Evolutionary conservation across 257 asterid species (phyloP).

Genomic region (Nicotiana otophora): DNA sequence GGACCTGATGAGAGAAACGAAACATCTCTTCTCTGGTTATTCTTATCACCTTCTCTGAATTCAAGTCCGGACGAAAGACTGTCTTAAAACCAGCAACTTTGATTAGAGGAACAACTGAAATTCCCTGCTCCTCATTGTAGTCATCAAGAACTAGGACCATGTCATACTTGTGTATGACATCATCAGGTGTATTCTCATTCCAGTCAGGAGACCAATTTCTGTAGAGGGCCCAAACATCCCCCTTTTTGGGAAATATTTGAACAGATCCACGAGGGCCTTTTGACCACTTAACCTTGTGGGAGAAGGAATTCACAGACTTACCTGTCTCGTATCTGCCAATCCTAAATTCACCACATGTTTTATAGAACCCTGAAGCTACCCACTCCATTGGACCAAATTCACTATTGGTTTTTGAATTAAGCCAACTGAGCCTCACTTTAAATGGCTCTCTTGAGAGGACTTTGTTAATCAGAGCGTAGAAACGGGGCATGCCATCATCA

Average conservation of each 20-base stretch:
- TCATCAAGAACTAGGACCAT: conserved; percentile 26
- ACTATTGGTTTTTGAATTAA: conserved; percentile 25
- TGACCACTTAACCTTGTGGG: conserved; percentile 28
- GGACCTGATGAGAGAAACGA: conserved; percentile 32
- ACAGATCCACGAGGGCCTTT: conserved; percentile 25
- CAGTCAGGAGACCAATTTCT: conserved; percentile 29
- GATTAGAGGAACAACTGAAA: conserved; percentile 25
- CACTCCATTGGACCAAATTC: conserved; percentile 26
- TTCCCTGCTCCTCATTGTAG: conserved; percentile 23
- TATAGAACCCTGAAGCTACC: conserved; percentile 29
- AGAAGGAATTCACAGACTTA: conserved; percentile 22
- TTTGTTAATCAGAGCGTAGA: conserved; percentile 25
- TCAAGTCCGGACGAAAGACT: conserved; percentile 16
- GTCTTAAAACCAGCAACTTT: conserved; percentile 27
- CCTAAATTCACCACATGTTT: conserved; percentile 32
- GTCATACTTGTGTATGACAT: conserved; percentile 30
- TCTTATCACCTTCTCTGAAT: conserved; percentile 5
- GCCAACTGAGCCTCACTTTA: conserved; percentile 30
- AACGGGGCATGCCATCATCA: conserved; percentile 33
- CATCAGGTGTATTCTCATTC: conserved; percentile 24
- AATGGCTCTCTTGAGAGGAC: conserved; percentile 25
- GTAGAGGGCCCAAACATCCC: conserved; percentile 29
- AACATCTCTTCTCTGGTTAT: conserved; percentile 33
- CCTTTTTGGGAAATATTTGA: conserved; percentile 22
- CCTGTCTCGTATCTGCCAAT: conserved; percentile 18